Percentiles rank a stretch among this genome's conserved stretches.
Evolutionary conservation across 2,329 filamentous ascomycete species (phyloP).

Genomic region (Ophiostoma perfectum): DNA sequence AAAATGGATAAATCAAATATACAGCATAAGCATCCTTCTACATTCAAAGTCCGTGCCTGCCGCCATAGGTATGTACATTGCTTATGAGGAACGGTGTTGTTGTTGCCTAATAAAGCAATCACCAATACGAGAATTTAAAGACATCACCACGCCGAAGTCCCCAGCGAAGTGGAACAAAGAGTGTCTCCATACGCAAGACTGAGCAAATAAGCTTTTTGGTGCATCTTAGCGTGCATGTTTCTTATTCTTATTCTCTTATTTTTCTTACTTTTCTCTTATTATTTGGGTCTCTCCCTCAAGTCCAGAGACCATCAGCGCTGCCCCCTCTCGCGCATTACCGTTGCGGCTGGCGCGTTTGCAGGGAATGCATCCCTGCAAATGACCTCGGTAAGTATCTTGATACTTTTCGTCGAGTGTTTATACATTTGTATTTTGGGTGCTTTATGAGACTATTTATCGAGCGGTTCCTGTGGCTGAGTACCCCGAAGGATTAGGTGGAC

Average conservation of each 20-base stretch:
- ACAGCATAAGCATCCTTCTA: too few relatives aligned
- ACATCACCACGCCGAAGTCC: not conserved
- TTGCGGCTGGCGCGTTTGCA: not conserved
- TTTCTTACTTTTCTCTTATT: not conserved
- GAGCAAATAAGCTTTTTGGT: constrained; percentile 10
- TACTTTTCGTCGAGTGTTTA: not conserved
- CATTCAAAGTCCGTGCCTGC: too few relatives aligned
- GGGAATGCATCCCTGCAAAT: not conserved
- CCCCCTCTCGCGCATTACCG: not conserved
- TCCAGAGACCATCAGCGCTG: not conserved
- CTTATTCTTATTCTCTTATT: constrained; percentile 4
- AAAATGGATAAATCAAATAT: too few relatives aligned
- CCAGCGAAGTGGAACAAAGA: not conserved
- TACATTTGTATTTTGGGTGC: not conserved
- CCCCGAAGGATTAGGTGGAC: not conserved
- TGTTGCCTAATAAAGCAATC: too few relatives aligned
- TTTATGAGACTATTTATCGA: not conserved
- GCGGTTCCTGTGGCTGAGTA: not conserved
- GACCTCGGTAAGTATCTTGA: not conserved
- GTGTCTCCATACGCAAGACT: not conserved
- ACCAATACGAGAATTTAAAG: not conserved
- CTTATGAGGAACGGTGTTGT: too few relatives aligned
- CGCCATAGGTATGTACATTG: too few relatives aligned
- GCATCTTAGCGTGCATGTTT: constrained; percentile 8
- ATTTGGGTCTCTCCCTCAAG: not conserved